These are phyloP conservation scores for Reutealis trisperma DNA, from an alignment of 345 rosid genomes.

Conservation along the genomic window DNA sequence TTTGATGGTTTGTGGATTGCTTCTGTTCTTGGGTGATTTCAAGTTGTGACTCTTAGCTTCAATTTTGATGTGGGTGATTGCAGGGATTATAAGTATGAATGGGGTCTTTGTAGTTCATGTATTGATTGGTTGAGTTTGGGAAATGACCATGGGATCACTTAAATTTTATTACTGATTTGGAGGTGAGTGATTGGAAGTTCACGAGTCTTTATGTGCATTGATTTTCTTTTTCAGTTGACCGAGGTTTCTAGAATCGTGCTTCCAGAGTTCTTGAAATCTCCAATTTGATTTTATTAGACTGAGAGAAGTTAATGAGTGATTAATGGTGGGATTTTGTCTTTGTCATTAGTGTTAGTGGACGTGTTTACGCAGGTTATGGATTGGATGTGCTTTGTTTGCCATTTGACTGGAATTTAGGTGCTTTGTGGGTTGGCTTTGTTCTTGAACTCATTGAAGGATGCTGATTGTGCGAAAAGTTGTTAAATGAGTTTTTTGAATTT, in stretches of 20 bases:
- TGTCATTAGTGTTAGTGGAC: not conserved
- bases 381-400: not conserved
- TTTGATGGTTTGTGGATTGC: not conserved
- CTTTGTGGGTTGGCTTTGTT: slow-evolving; percentile 8
- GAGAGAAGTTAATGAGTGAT: not conserved
- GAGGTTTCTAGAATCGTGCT: not conserved
- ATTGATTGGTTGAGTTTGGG: slow-evolving; percentile 4
- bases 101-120: not conserved
- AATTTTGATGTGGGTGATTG: slow-evolving; percentile 1
- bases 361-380: not conserved
- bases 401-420: not conserved
- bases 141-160: slow-evolving; percentile 6
- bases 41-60: not conserved
- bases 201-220: not conserved
- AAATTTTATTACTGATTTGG: not conserved
- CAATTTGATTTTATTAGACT: not conserved
- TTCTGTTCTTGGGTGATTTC: slow-evolving; percentile 3
- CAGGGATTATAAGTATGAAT: not conserved
- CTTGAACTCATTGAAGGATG: not conserved
- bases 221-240: slow-evolving; percentile 7
- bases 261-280: not conserved
- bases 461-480: not conserved
- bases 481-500: not conserved
- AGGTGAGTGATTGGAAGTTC: not conserved
- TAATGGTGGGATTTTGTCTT: not conserved